Percentiles rank a stretch among this genome's conserved stretches.
These are phyloP conservation scores for Babesia sp. DNA, from an alignment of 169 alveolate species.

Conservation along the genomic window DNA sequence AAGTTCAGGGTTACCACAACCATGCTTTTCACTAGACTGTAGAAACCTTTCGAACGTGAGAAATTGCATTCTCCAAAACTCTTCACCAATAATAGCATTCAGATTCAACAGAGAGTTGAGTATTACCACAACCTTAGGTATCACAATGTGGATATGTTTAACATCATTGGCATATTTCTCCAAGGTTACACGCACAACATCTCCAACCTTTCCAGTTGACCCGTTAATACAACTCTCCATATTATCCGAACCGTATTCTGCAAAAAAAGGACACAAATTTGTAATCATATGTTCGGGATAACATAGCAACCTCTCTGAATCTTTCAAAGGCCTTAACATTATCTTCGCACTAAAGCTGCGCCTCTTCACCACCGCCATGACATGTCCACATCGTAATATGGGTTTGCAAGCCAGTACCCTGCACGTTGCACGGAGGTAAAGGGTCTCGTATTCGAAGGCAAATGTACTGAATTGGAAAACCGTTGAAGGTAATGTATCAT, in stretches of 20 bases:
- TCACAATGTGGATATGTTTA: not conserved
- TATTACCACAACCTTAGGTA: constrained; percentile 13
- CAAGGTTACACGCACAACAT: not conserved
- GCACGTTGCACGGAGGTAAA: constrained; percentile 4
- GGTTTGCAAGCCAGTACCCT: constrained; percentile 30
- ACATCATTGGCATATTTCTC: constrained; percentile 11
- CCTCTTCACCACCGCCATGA: not conserved
- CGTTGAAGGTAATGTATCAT: not conserved
- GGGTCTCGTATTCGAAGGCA: not conserved
- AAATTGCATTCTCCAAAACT: not conserved
- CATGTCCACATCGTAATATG: constrained; percentile 10
- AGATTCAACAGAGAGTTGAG: constrained; percentile 2
- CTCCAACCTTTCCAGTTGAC: not conserved
- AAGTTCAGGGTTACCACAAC: not conserved
- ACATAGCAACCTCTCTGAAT: constrained; percentile 9
- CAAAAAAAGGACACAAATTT: constrained; percentile 4
- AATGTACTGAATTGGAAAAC: constrained; percentile 15
- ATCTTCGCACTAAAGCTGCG: constrained; percentile 48
- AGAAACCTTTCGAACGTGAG: constrained; percentile 9
- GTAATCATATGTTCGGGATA: constrained; percentile 30
- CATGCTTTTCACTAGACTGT: not conserved
- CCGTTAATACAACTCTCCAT: too few relatives aligned
- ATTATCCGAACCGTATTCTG: constrained; percentile 14
- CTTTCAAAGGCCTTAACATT: not conserved
- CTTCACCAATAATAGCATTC: too few relatives aligned